Base-by-base conservation (phyloP, 2,329 filamentous ascomycete species). In the Drechslera avenae region DNA sequence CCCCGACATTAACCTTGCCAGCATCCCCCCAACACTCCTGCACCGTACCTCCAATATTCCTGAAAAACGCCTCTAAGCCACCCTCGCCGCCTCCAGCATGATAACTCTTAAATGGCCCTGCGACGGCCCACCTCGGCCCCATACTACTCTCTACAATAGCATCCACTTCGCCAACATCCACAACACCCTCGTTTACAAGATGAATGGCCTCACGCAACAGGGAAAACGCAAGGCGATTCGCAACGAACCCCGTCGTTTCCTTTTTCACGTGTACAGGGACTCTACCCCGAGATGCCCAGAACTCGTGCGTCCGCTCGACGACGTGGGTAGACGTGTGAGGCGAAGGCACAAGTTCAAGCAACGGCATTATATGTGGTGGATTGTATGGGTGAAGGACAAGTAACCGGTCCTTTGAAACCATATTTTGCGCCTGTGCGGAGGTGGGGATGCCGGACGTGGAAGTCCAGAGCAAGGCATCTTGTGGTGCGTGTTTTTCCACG, bases 351-450 rank as follows among this genome's bases (percentile, higher is more conserved):
- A 86, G 73, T 63, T 86, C 83, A 2, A 86, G 67, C 1, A 86
- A 62, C 0, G 83, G 83, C 80, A 86, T 84, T 45, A 86, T 76
- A 56, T 85, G 82, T 1, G 83, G 83, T 17, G 83, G 84, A 46
- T 86, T 86, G 66, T 82, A 86, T 0, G 83, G 83, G 63, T 86
- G 84, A 3, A 83, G 81, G 1, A 85, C 79, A 0, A 85, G 54
- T 2, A 86, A 63, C 2, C 82, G 70, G n/a, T 64, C 48, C 23
- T 67, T 58, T 7, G 80, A 73, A 17, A 68, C 58, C 76, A 81
- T 79, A 3, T 72, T 56, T 13, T 53, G 50, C 7, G 67, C 68
- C 56, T 85, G 82, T 18, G 68, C 69, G 0, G 79, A 82, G 0
- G 83, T 81, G 0, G 80, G 76, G 21, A 86, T 85, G 0, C 83